phyloP scores from a whole-genome alignment of 495 filamentous ascomycete species.

The Annulohypoxylon stygium region DNA sequence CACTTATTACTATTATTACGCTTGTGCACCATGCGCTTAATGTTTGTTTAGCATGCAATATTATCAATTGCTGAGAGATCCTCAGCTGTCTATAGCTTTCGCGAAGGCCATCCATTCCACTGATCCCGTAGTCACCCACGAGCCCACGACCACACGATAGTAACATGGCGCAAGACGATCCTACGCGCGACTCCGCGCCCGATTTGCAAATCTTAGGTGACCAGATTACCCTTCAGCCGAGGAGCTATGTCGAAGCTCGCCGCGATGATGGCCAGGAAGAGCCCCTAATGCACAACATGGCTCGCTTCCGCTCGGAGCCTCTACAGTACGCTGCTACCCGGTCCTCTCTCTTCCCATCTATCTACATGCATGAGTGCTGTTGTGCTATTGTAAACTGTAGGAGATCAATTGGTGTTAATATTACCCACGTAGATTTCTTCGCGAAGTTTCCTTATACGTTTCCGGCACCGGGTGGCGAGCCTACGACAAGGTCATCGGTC shows the following conservation, averaged over 20 bases:
- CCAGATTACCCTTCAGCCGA: slow-evolving; percentile 82
- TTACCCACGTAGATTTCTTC: slow-evolving; percentile 76
- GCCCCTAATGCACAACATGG: slow-evolving; percentile 83
- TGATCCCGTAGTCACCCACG: slow-evolving; percentile 22
- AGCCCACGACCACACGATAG: slow-evolving; percentile 15
- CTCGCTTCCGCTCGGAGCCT: slow-evolving; percentile 74
- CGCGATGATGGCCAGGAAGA: slow-evolving; percentile 72
- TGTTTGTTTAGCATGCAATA: slow-evolving; percentile 36
- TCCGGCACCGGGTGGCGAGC: slow-evolving; percentile 92
- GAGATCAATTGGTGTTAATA: slow-evolving; percentile 48
- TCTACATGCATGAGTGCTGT: neutral
- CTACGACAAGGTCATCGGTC: slow-evolving; percentile 90
- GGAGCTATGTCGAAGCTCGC: slow-evolving; percentile 72
- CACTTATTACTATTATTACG: neutral
- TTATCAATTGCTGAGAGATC: slow-evolving; percentile 31
- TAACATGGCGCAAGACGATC: slow-evolving; percentile 54
- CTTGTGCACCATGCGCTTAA: slow-evolving; percentile 13
- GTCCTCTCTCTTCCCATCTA: neutral
- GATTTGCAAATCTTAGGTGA: slow-evolving; percentile 86
- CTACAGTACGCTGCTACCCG: slow-evolving; percentile 60
- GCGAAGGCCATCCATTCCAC: slow-evolving; percentile 5
- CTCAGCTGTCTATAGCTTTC: slow-evolving; percentile 33
- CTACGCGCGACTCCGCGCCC: slow-evolving; percentile 70
- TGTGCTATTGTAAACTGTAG: neutral
- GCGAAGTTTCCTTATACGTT: slow-evolving; percentile 90